These are phyloP conservation scores for Biscogniauxia marginata DNA, from an alignment of 2,329 filamentous ascomycete genomes.

Conservation along the genomic window DNA sequence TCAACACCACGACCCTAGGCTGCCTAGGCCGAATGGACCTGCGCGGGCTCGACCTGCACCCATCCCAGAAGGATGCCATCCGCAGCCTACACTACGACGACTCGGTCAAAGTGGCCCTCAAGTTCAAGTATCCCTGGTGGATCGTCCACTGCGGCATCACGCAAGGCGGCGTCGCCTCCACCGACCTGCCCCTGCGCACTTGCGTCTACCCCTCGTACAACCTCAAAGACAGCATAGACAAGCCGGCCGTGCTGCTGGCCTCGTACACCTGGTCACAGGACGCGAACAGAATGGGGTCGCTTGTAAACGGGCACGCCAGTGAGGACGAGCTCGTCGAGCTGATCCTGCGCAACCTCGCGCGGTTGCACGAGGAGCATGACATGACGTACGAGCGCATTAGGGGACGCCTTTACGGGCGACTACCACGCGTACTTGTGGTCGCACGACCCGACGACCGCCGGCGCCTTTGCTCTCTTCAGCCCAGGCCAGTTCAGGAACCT, in stretches of 20 bases:
- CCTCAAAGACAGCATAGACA: conserved; percentile 17
- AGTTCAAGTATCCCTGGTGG: conserved; percentile 38
- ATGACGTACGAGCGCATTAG: not conserved
- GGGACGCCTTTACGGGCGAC: conserved; percentile 14
- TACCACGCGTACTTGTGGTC: conserved; percentile 34
- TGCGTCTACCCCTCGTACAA: conserved; percentile 40
- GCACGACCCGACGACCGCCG: conserved; percentile 27
- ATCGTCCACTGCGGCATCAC: conserved; percentile 21
- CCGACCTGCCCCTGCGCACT: conserved; percentile 33
- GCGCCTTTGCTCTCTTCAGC: conserved; percentile 35
- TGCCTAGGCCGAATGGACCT: conserved; percentile 32
- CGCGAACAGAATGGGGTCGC: conserved; percentile 31
- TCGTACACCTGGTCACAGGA: conserved; percentile 39
- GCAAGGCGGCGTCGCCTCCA: conserved; percentile 29
- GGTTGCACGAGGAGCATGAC: conserved; percentile 21
- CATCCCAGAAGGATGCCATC: conserved; percentile 29
- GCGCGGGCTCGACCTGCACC: conserved; percentile 17
- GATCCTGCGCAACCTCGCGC: conserved; percentile 29
- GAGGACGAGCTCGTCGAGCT: conserved; percentile 28
- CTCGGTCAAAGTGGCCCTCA: conserved; percentile 36
- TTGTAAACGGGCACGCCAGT: conserved; percentile 11
- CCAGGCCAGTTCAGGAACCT: conserved; percentile 33
- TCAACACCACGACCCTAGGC: conserved; percentile 33
- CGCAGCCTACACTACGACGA: conserved; percentile 32
- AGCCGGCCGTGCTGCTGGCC: conserved; percentile 34